Base-by-base conservation (phyloP, 345 rosid genomes). In the Populus euphratica region DNA sequence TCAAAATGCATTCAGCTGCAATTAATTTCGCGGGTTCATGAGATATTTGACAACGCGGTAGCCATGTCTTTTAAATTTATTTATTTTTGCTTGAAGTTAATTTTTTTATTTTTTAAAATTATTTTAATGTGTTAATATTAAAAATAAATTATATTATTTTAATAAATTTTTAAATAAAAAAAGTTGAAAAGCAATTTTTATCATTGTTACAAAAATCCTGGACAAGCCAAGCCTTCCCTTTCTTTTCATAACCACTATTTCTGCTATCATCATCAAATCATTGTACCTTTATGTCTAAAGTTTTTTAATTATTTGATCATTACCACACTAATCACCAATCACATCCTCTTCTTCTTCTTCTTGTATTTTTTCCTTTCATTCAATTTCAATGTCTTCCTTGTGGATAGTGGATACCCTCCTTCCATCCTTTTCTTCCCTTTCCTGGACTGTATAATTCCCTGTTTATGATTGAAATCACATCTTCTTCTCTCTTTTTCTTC, bases 291-390 rank as follows among this genome's bases (percentile, higher is more conserved):
- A 35, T 29, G 61, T 73, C 47, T 16, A 76, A n/a, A 36, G 54
- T 33, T 73, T 50, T 18, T 69, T 65, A 43, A 79, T 77, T 12
- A 79, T 73, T 81, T 62, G 74, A 62, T 63, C 62, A 79, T 76
- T 17, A 68, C 44, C 54, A 31, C 49, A 41, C 43, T 69, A 59
- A 62, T 43, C 18, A 6, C 64, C 70, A 27, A 44, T 2, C 21
- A 69, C 35, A 14, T 17, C 10, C 70, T 27, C 64, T 1, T 10
- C 63, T 25, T 56, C 1, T 56, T 33, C 5, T 33, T 27, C 29
- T 27, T 27, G 29, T 27, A 27, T 27, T 27, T 33, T 33, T 59
- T 59, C 1, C 0, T 1, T 5, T 1, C 64, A 2, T 47, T 47
- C 50, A 47, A 13, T 47, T 3, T 47, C 50, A 41, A 41, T 41